Evolutionary conservation across 345 rosid species (phyloP).

Genomic region (Pelargonium nanum): DNA sequence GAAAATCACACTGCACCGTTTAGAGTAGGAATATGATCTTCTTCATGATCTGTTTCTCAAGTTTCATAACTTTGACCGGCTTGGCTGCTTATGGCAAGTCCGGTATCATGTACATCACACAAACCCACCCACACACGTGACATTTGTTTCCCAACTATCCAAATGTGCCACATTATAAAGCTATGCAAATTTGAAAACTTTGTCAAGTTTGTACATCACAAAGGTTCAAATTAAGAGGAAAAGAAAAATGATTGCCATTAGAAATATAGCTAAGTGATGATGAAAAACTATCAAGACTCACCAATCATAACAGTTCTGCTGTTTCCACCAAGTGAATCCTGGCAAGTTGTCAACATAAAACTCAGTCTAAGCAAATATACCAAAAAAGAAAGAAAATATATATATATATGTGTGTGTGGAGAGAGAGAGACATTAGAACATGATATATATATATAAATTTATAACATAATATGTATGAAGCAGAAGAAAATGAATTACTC

Average conservation of each 20-base stretch:
- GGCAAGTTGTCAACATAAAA: conserved; percentile 15
- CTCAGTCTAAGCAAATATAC: background rate
- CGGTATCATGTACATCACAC: background rate
- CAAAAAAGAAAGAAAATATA: background rate
- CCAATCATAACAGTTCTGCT: conserved; percentile 99
- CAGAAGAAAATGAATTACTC: conserved; percentile 2
- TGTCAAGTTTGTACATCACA: background rate
- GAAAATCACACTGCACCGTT: background rate
- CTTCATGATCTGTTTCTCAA: background rate
- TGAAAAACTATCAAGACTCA: conserved; percentile 17
- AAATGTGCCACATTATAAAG: background rate
- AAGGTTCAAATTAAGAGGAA: background rate
- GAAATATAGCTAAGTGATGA: background rate
- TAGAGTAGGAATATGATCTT: background rate
- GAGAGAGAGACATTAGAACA: background rate
- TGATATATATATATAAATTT: no score
- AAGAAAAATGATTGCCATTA: background rate
- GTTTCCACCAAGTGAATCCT: conserved; percentile 99
- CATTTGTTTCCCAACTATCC: background rate
- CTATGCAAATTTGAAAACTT: no score
- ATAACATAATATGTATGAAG: conserved; percentile 5
- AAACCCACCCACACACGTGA: background rate
- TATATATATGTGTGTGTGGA: background rate
- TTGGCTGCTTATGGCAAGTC: background rate
- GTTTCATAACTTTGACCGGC: background rate